Percentiles rank a stretch among this genome's conserved stretches.
Conservation (phyloP, 805 yeast genomes). For the Torulaspora gathmanii region DNA sequence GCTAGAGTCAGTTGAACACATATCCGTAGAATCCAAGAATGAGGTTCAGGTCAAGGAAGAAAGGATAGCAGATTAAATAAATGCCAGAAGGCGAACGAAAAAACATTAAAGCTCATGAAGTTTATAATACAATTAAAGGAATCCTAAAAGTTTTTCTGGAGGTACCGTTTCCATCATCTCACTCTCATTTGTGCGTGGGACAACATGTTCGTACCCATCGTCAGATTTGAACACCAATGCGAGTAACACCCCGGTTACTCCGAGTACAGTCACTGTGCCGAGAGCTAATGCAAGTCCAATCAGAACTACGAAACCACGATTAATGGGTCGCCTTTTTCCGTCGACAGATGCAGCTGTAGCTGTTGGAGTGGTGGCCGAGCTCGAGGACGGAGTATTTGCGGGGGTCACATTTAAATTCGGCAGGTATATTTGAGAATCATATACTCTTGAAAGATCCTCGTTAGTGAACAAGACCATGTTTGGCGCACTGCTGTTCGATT, state of each 20-base stretch:
- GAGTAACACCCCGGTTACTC: constrained; percentile 37
- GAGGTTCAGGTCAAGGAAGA: constrained; percentile 5
- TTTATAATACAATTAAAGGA: constrained; percentile 23
- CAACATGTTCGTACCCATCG: constrained; percentile 43
- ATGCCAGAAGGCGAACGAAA: neutral
- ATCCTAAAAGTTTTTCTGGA: constrained; percentile 48
- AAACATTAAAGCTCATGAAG: constrained; percentile 10
- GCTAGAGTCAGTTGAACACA: constrained; percentile 3
- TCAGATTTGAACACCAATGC: constrained; percentile 37
- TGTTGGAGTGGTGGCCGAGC: constrained; percentile 14
- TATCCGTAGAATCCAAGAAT: neutral
- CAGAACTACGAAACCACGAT: constrained; percentile 61
- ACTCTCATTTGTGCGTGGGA: constrained; percentile 54
- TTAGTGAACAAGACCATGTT: constrained; percentile 27
- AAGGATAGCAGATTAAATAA: constrained; percentile 4
- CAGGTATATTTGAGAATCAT: constrained; percentile 9
- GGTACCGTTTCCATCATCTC: constrained; percentile 61
- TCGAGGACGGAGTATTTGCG: constrained; percentile 20
- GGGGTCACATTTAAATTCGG: constrained; percentile 17
- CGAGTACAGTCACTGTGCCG: constrained; percentile 43
- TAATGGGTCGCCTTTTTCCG: constrained; percentile 26
- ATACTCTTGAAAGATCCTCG: constrained; percentile 36
- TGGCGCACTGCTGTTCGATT: neutral
- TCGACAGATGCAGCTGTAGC: constrained; percentile 3
- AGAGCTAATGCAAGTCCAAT: constrained; percentile 65